Evolutionary conservation across 2,329 filamentous ascomycete genomes (phyloP), one percentile per base, ranked within the genome.

Genomic region (Colletotrichum abscissum): DNA sequence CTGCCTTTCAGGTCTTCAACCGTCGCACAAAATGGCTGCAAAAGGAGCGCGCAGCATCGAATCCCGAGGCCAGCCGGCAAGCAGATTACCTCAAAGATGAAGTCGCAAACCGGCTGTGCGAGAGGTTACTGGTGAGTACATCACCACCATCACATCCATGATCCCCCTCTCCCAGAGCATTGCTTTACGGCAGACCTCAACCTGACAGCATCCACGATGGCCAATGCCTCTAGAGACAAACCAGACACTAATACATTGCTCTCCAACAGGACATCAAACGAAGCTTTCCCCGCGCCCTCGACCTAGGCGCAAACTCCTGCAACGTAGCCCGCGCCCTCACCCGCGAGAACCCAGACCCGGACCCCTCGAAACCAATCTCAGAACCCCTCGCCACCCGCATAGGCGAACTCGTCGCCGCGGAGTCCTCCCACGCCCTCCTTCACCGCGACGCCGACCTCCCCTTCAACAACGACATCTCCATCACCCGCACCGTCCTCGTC

Each of bases 21-120:
- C 90, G 92, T 74, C 90, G 90, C 77, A 91, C 92, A 26, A 99
- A 99, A 87, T 95, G 94, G 87, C 85, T 97, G 62, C 97, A 99
- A 81, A 97, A 95, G 82, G 95, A 98, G 82, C 91, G 96, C 74
- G 93, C 95, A 1, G 95, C 94, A 0, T 81, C 87, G 58, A 87
- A 96, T 80, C 85, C 89, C 11, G 90, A 94, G 76, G 84, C 88
- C 75, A 95, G 95, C 80, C 90, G 96, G 19, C 90, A 94, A 78
- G 93, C 95, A 28, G 97, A 98, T 84, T 98, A 98, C 80, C 86
- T 99, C 69, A 95, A 95, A 81, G 95, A 98, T 80, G 96, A 98
- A 82, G 93, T 98, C 5, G 97, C 97, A 63, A 87, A 88, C 58
- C 90, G 97, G 63, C 86, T 99, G 30, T 94, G 94, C 78, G 96